phyloP scores from a whole-genome alignment of 495 filamentous ascomycete species.

The Tuber borchii region DNA sequence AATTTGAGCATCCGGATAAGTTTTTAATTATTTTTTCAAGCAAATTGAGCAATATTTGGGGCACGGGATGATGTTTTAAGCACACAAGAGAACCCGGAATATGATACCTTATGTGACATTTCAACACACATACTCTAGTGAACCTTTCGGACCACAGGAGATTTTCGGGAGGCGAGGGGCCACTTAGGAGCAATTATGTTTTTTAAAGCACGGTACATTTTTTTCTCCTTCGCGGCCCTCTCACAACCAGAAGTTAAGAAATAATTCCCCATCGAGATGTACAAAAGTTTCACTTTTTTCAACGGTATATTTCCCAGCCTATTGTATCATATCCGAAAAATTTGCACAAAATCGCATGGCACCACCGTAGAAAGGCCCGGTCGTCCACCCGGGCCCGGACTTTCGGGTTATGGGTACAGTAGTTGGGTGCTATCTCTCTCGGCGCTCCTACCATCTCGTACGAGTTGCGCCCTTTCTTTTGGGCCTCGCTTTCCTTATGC shows the following conservation, averaged over 20 bases:
- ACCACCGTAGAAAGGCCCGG: not conserved
- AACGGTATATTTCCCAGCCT: not conserved
- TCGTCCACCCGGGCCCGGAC: not conserved
- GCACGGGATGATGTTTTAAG: too few relatives aligned
- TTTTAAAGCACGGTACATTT: too few relatives aligned
- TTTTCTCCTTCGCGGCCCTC: not conserved
- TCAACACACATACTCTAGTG: too few relatives aligned
- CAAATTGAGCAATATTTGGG: too few relatives aligned
- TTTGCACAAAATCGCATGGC: too few relatives aligned
- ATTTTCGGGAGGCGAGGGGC: too few relatives aligned
- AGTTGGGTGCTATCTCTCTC: not conserved
- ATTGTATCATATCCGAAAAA: not conserved
- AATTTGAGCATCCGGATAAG: too few relatives aligned
- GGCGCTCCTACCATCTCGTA: not conserved
- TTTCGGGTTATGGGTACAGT: not conserved
- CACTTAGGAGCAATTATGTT: too few relatives aligned
- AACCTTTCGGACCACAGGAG: not conserved
- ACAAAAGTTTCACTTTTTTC: not conserved
- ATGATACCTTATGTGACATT: not conserved
- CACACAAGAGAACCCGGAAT: too few relatives aligned
- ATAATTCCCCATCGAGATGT: not conserved
- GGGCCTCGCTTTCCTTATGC: not conserved
- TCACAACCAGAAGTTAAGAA: not conserved
- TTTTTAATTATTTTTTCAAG: too few relatives aligned
- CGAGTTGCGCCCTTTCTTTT: not conserved